Evolutionary conservation across 148 eudicot genomes (phyloP), one percentile per base, ranked within the genome.

Genomic region (Nepenthes mirabilis): DNA sequence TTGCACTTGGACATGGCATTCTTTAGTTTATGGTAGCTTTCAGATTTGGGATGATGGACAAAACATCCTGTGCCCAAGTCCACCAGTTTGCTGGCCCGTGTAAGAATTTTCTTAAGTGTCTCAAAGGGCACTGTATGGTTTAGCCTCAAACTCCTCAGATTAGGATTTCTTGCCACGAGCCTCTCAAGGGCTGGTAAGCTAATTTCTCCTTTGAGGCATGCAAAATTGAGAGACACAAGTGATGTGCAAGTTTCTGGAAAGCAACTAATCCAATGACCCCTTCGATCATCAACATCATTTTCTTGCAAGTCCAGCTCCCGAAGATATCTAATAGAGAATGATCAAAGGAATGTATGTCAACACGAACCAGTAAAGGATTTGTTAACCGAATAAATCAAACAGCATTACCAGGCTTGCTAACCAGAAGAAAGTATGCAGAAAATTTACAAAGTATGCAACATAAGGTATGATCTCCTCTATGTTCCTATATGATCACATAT

Each of bases 1-100:
- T 76, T 80, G 71, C 88, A 83, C 36, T 48, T 60, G 8, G 77
- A 64, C 73, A 83, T 78, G 34, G 81, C 79, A 32, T 52, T 63
- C 1, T 59, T 36, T 2, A 60, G 52, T 9, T 23, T 9, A 10
- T 13, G 6, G 40, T 5, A 40, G 11, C 33, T 14, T 40, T 13
- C 9, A 11, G 43, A 11, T 10, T 49, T 6, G n/a, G 14, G 52
- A 11, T 49, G 10, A 2, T 6, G 13, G 3, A n/a, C 2, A n/a
- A 49, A 49, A 6, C 3, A 49, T 2, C 52, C 52, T 5, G 52
- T 49, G 12, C 52, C 52, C 12, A 49, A n/a, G 12, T 49, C 14
- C 14, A n/a, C 11, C 52, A 49, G 14, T 11, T 49, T 6, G 11
- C 10, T 6, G 3, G 52, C 52, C 12, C 0, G 6, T 2, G 2